Conservation (phyloP, 225 moss, liverwort and hornwort genomes). For the Sphagnum contortum region DNA sequence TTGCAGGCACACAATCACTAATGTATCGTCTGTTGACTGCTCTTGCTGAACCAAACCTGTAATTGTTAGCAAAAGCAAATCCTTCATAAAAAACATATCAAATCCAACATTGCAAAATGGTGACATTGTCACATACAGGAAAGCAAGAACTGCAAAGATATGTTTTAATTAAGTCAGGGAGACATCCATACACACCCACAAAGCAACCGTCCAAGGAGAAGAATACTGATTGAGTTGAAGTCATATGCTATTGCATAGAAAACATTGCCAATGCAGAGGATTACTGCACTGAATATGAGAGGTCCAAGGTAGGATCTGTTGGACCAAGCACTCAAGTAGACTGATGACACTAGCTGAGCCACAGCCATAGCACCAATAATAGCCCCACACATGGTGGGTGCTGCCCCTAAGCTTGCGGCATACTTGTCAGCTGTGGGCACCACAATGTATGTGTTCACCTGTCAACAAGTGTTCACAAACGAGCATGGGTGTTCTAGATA, state of each 20-base stretch:
- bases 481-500: too few relatives aligned
- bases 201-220: slow-evolving; percentile 79
- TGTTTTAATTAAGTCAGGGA: too few relatives aligned
- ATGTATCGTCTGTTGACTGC: slow-evolving; percentile 87
- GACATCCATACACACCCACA: slow-evolving; percentile 43
- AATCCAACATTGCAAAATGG: background rate
- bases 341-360: slow-evolving; percentile 71
- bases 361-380: slow-evolving; percentile 88
- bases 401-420: slow-evolving; percentile 50
- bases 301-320: slow-evolving; percentile 76
- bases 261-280: slow-evolving; percentile 65
- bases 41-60: slow-evolving; percentile 76
- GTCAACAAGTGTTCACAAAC: background rate
- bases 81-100: background rate
- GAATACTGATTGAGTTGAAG: slow-evolving; percentile 56
- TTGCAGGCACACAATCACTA: slow-evolving; percentile 66
- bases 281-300: slow-evolving; percentile 67
- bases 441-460: slow-evolving; percentile 84
- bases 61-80: background rate
- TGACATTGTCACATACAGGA: too few relatives aligned
- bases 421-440: slow-evolving; percentile 88
- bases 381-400: slow-evolving; percentile 74
- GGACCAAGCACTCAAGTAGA: slow-evolving; percentile 84
- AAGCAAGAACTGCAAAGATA: too few relatives aligned
- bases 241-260: slow-evolving; percentile 71